A percentile compares a stretch with the other conserved stretches of the same genome.
phyloP scores from a whole-genome alignment of 2,329 filamentous ascomycete genomes.

The Neopestalotiopsis sp. region DNA sequence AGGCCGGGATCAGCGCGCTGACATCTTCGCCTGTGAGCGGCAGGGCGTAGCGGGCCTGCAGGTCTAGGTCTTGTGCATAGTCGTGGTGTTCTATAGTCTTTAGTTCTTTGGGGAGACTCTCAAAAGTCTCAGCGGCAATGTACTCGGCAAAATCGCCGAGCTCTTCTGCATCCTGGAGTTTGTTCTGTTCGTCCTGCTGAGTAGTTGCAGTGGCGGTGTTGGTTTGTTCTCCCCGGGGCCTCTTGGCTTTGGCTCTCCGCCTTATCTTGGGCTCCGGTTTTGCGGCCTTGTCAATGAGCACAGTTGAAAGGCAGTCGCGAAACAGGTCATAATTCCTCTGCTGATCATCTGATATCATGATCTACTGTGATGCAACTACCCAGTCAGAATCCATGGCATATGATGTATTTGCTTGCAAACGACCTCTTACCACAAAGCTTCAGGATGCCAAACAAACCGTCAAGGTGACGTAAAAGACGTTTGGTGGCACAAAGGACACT shows the following conservation, averaged over 20 bases:
- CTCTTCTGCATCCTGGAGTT: slow-evolving; percentile 62
- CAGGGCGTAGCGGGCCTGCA: slow-evolving; percentile 61
- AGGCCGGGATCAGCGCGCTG: slow-evolving; percentile 53
- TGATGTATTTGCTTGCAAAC: neutral
- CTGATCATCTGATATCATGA: slow-evolving; percentile 25
- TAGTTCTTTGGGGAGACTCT: slow-evolving; percentile 65
- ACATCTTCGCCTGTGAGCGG: slow-evolving; percentile 60
- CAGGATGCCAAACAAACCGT: neutral
- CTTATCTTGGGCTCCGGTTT: slow-evolving; percentile 48
- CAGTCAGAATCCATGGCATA: neutral
- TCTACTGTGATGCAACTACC: neutral
- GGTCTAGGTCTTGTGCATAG: slow-evolving; percentile 44
- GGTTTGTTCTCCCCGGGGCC: slow-evolving; percentile 17
- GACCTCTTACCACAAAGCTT: neutral
- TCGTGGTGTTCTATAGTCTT: slow-evolving; percentile 65
- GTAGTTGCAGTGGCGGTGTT: neutral
- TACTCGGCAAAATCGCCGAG: slow-evolving; percentile 84
- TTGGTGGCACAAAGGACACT: neutral
- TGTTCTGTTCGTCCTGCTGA: neutral
- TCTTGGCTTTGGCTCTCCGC: slow-evolving; percentile 47
- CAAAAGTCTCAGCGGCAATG: slow-evolving; percentile 73
- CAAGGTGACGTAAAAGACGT: slow-evolving; percentile 16
- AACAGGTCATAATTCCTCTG: slow-evolving; percentile 69
- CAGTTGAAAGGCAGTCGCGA: slow-evolving; percentile 74
- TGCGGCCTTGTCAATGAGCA: slow-evolving; percentile 68